phyloP scores from a whole-genome alignment of 2,329 filamentous ascomycete genomes.

The Arthrobotrys musiformis region DNA sequence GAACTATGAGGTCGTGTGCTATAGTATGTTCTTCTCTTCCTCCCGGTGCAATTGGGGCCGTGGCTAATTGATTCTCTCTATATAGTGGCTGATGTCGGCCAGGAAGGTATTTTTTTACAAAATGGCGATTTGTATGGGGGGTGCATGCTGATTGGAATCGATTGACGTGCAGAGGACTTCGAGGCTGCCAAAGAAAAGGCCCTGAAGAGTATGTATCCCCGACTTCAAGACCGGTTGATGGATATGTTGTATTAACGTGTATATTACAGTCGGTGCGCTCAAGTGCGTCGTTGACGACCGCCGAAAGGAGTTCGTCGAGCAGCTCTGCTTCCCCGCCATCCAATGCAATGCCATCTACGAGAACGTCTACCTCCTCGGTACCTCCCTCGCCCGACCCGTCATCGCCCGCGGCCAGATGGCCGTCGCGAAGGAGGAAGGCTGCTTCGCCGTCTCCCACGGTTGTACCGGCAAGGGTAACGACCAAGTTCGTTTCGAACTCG shows the following conservation, averaged over 20 bases:
- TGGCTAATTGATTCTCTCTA: slow-evolving; percentile 51
- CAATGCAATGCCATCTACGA: slow-evolving; percentile 79
- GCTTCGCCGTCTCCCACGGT: slow-evolving; percentile 67
- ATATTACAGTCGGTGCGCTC: slow-evolving; percentile 56
- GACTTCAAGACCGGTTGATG: not conserved
- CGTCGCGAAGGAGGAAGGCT: slow-evolving; percentile 73
- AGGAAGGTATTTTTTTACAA: slow-evolving; percentile 67
- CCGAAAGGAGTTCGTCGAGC: slow-evolving; percentile 79
- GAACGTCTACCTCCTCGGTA: slow-evolving; percentile 73
- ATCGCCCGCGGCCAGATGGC: slow-evolving; percentile 75
- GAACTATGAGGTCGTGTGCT: slow-evolving; percentile 73
- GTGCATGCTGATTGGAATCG: slow-evolving; percentile 55
- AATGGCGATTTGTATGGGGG: not conserved
- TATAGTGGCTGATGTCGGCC: slow-evolving; percentile 76
- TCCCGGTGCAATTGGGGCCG: no score
- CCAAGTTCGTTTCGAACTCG: slow-evolving; percentile 74
- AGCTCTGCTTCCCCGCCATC: slow-evolving; percentile 82
- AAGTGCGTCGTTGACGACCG: slow-evolving; percentile 71
- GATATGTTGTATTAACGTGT: not conserved
- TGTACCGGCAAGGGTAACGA: slow-evolving; percentile 75
- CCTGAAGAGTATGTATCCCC: slow-evolving; percentile 61
- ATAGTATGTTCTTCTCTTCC: slow-evolving; percentile 63
- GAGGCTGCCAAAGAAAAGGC: slow-evolving; percentile 78
- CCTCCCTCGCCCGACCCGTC: slow-evolving; percentile 74
- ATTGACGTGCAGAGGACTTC: slow-evolving; percentile 71